Percentiles rank a stretch among this genome's conserved stretches.
Conservation (phyloP, 2,329 filamentous ascomycete species). For the Colletotrichum kahawae region DNA sequence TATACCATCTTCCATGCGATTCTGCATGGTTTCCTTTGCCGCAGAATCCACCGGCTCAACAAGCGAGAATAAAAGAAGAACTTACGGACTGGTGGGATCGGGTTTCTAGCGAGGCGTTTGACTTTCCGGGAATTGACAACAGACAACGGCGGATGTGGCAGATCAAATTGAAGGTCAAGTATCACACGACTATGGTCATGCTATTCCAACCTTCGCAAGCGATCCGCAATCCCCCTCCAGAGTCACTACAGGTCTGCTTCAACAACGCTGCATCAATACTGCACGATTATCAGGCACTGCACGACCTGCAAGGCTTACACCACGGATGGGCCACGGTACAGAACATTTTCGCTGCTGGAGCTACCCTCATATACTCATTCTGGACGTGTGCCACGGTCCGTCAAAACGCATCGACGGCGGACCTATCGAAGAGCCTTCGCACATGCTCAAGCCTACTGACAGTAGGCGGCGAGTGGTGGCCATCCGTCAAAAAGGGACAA, state of each 20-base stretch:
- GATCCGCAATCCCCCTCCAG: conserved; percentile 31
- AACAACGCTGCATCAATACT: conserved; percentile 28
- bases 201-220: conserved; percentile 41
- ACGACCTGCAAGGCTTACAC: conserved; percentile 33
- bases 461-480: conserved; percentile 46
- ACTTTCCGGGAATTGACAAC: not conserved
- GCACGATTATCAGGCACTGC: conserved; percentile 34
- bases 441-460: conserved; percentile 40
- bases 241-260: conserved; percentile 34
- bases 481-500: conserved; percentile 35
- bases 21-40: conserved; percentile 22
- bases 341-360: conserved; percentile 40
- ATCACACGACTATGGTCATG: conserved; percentile 36
- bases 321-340: conserved; percentile 42
- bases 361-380: conserved; percentile 42
- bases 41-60: not conserved
- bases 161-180: conserved; percentile 35
- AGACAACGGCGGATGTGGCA: conserved; percentile 24
- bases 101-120: not conserved
- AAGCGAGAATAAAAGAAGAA: conserved; percentile 19
- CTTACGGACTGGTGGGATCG: conserved; percentile 18
- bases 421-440: conserved; percentile 27
- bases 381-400: conserved; percentile 36
- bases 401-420: conserved; percentile 20
- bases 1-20: conserved; percentile 27